A percentile compares a stretch with the other conserved stretches of the same genome.
Conservation (phyloP, 2,329 filamentous ascomycete species). For the Xylaria sp. region DNA sequence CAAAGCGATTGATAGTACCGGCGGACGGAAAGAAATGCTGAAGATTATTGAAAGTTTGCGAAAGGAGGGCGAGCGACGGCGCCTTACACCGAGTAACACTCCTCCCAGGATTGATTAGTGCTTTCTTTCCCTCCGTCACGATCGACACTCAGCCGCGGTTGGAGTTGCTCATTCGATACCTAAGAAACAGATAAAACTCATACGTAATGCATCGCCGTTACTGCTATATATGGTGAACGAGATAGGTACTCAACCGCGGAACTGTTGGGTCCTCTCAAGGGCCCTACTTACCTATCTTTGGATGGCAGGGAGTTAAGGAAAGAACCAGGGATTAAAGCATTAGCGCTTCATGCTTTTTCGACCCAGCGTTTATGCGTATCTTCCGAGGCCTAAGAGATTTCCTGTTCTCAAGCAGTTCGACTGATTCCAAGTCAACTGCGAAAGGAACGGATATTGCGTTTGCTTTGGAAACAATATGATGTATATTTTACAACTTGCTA, state of each 20-base stretch:
- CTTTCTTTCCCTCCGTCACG: not conserved
- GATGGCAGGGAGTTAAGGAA: slow-evolving; percentile 8
- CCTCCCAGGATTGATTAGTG: slow-evolving; percentile 52
- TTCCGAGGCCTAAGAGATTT: slow-evolving; percentile 3
- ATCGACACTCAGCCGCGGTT: not conserved
- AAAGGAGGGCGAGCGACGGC: slow-evolving; percentile 83
- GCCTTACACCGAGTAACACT: slow-evolving; percentile 48
- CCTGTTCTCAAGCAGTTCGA: not conserved
- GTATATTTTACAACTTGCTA: not conserved
- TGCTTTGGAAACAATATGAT: not conserved
- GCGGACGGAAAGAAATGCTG: slow-evolving; percentile 88
- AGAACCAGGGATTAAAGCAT: not conserved
- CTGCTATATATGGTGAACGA: not conserved
- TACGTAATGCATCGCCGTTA: not conserved
- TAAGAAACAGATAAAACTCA: not conserved
- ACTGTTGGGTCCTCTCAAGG: not conserved
- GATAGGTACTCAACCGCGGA: not conserved
- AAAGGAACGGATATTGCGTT: no score
- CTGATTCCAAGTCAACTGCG: not conserved
- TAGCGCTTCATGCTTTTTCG: slow-evolving; percentile 4
- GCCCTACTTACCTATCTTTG: not conserved
- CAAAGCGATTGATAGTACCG: slow-evolving; percentile 79
- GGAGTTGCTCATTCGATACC: not conserved
- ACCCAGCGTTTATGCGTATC: not conserved
- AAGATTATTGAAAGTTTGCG: slow-evolving; percentile 85